phyloP scores from a whole-genome alignment of 495 filamentous ascomycete species.

The Arthonia radiata region DNA sequence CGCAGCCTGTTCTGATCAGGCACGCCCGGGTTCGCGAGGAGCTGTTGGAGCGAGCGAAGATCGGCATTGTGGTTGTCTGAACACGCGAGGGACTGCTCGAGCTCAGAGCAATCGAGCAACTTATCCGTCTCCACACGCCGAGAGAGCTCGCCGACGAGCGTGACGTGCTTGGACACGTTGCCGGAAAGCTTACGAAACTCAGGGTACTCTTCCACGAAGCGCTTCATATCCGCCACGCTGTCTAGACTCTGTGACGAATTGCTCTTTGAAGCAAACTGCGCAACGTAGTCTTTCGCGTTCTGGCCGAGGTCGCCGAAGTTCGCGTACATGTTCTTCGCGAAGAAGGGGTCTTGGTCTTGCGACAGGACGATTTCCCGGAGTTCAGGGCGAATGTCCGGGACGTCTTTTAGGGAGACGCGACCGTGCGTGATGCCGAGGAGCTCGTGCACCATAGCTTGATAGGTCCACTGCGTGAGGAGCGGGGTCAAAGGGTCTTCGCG shows the following conservation, averaged over 20 bases:
- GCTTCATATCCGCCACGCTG: conserved; percentile 94
- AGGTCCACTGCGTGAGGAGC: conserved; percentile 89
- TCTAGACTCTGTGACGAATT: conserved; percentile 85
- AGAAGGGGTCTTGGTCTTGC: conserved; percentile 95
- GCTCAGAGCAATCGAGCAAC: conserved; percentile 77
- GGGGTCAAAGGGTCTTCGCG: conserved; percentile 94
- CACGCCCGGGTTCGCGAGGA: conserved; percentile 54
- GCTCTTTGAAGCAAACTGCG: conserved; percentile 88
- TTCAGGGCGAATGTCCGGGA: conserved; percentile 75
- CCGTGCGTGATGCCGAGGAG: conserved; percentile 83
- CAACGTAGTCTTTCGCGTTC: conserved; percentile 96
- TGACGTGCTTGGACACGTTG: conserved; percentile 96
- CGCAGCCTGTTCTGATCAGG: conserved; percentile 58
- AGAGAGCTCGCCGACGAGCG: conserved; percentile 79
- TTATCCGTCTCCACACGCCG: conserved; percentile 60
- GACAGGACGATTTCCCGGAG: conserved; percentile 88
- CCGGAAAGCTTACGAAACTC: conserved; percentile 92
- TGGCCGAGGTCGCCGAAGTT: conserved; percentile 94
- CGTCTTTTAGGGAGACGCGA: conserved; percentile 60
- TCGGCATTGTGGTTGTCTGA: conserved; percentile 82
- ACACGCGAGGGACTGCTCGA: conserved; percentile 90
- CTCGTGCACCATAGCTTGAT: conserved; percentile 98
- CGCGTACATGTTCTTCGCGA: conserved; percentile 99
- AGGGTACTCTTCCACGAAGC: conserved; percentile 94
- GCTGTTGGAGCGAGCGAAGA: conserved; percentile 60